Evolutionary conservation across 495 filamentous ascomycete species (phyloP), one percentile per base, ranked within the genome.

Genomic region (Glonium stellatum): DNA sequence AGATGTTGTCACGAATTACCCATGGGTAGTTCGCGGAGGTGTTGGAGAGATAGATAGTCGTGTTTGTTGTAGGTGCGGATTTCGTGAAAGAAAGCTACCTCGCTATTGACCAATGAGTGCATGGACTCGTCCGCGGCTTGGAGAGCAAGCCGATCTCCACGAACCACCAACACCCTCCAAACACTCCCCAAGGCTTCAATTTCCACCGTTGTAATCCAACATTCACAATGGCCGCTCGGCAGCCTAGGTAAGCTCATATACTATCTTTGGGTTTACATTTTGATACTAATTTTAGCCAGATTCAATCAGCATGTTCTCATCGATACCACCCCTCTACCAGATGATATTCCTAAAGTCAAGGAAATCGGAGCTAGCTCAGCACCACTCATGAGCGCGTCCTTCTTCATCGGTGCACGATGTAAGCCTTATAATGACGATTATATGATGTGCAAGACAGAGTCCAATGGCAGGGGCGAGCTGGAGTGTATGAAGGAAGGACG

Each of bases 371-470:
- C 89, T 51, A 93, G 85, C 61, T 96, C 91, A 46, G 95, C 92
- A 18, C 95, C 93, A 41, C 80, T 99, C 23, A 76, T 91, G 36
- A 92, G 88, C 62, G 95, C 93, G 18, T 83, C 90, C n/a, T 99
- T 85, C 81, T 97, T 97, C 71, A 99, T 99, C 72, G 93, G 93
- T 50, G 91, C 90, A 61, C 84, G 92, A 67, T 99, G 93, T 84
- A 85, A 82, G 69, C 79, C 87, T 50, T 99, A 90, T 79, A 98
- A 97, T 76, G 93, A 99, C 78, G 93, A 99, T 76, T 99, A 84
- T 76, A 97, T 99, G 91, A 84, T 93, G 76, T 99, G 93, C 84
- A 99, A 97, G 85, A 87, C 82, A 53, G 89, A 95, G 78, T 81
- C 88, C 49, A 81, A 84, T 54, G 95, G 93, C 55, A 82, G 78